A percentile compares a stretch with the other conserved stretches of the same genome.
phyloP scores from a whole-genome alignment of 371 early-diverging fungal species.

The Quaeritorhiza haematococci region DNA sequence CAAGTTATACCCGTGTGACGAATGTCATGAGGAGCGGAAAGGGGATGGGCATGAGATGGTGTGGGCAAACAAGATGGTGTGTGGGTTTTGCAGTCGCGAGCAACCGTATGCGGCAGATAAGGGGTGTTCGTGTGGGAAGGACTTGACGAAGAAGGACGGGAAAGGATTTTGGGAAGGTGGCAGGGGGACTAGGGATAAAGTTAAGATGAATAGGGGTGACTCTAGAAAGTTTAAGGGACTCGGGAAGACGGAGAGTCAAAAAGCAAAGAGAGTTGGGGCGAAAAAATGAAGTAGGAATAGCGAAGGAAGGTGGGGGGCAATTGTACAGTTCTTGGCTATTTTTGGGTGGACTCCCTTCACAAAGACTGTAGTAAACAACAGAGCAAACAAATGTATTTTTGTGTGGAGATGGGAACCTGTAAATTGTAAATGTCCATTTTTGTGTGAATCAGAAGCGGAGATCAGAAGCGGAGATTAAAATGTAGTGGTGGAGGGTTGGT shows the following conservation, averaged over 20 bases:
- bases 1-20: constrained; percentile 84
- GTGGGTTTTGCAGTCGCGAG: constrained; percentile 89
- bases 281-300: constrained; percentile 8
- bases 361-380: no score
- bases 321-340: no score
- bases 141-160: constrained; percentile 46
- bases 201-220: constrained; percentile 80
- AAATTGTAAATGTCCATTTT: no score
- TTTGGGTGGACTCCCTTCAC: no score
- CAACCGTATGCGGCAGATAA: constrained; percentile 57
- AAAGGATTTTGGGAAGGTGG: constrained; percentile 96
- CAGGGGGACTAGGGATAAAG: constrained; percentile 78
- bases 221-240: constrained; percentile 45
- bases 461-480: no score
- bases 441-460: no score
- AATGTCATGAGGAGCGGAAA: constrained; percentile 79
- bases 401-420: no score
- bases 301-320: no score
- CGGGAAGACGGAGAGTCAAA: constrained; percentile 27
- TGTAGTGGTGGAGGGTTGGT: no score
- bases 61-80: constrained; percentile 82
- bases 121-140: constrained; percentile 66
- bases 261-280: constrained; percentile 6
- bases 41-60: constrained; percentile 61
- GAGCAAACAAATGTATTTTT: no score